Evolutionary conservation across 495 filamentous ascomycete species (phyloP), one percentile per base, ranked within the genome.

Genomic region (Aspergillus asperescens): DNA sequence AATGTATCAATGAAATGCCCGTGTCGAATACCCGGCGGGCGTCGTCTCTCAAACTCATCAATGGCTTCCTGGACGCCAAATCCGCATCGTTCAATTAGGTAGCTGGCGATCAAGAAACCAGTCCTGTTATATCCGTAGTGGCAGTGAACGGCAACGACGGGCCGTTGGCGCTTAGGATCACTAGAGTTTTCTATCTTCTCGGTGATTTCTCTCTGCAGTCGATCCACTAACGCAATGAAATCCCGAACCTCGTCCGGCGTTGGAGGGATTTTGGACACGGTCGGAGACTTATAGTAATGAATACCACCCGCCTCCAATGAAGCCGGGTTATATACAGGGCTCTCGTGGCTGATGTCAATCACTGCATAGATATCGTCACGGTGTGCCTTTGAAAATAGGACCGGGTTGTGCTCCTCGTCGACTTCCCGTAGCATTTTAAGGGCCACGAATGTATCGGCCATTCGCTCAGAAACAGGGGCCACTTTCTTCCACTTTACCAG

Each of bases 101-200:
- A 97, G 60, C 84, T 89, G n/a, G 86, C 84, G 28, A 97, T 83
- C 61, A 96, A 84, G 63, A 91, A 95, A 1, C 92, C 90, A 0
- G 90, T 95, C 28, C 90, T 81, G 62, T 95, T 95, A 71, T 89
- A 95, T 0, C 91, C 92, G 56, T 97, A 96, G 60, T 97, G 92
- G 61, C 92, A 96, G 63, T 97, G 92, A 1, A 95, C 89, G 10
- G 86, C 92, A 40, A 96, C 77, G 9, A 72, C 66, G 5, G 70
- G 75, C 5, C 75, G 76, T n/a, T 73, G 65, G 23, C 54, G 27
- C 45, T 80, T 68, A 6, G 75, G 70, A 16, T 78, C 76, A 19
- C 76, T 77, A 3, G 61, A 32, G 52, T 67, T 69, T 46, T 68
- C 65, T 51, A 64, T 61, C 55, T 58, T 55, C n/a, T 65, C 65